A percentile compares a stretch with the other conserved stretches of the same genome.
Conservation (phyloP, 1,284 basidiomycete genomes). For the Moniliophthora roreri region DNA sequence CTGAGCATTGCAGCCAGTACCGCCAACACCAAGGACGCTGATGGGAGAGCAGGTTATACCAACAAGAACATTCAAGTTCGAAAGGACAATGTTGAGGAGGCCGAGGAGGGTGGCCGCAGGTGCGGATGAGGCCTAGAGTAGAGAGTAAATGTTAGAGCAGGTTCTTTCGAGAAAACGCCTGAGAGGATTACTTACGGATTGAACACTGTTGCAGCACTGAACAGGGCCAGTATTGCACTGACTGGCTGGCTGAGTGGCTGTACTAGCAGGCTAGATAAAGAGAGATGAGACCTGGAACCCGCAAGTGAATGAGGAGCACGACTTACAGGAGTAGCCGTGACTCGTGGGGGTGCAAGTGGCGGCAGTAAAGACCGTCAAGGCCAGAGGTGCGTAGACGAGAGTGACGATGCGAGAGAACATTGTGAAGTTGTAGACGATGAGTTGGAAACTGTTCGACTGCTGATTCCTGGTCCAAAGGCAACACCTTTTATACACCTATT, state of each 20-base stretch:
- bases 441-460: too few relatives aligned
- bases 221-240: constrained; percentile 29
- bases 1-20: constrained; percentile 6
- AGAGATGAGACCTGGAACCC: neutral
- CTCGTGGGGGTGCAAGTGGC: constrained; percentile 16
- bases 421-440: neutral
- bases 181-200: constrained; percentile 5
- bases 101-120: constrained; percentile 15
- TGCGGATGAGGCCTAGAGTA: constrained; percentile 16
- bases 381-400: constrained; percentile 17
- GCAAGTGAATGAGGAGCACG: neutral
- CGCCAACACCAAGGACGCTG: constrained; percentile 9
- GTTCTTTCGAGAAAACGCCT: too few relatives aligned
- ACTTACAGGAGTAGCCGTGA: constrained; percentile 10
- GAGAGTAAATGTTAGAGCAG: neutral
- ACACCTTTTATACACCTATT: too few relatives aligned
- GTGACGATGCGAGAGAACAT: constrained; percentile 28
- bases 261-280: constrained; percentile 1
- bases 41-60: constrained; percentile 17
- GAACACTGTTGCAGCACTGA: constrained; percentile 29
- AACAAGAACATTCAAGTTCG: constrained; percentile 12
- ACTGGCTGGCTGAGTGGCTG: constrained; percentile 10
- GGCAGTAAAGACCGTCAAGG: constrained; percentile 3
- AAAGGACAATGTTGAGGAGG: constrained; percentile 12
- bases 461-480: too few relatives aligned